phyloP scores from a whole-genome alignment of 768 basidiomycete genomes.

The Coprinopsis sp. region DNA sequence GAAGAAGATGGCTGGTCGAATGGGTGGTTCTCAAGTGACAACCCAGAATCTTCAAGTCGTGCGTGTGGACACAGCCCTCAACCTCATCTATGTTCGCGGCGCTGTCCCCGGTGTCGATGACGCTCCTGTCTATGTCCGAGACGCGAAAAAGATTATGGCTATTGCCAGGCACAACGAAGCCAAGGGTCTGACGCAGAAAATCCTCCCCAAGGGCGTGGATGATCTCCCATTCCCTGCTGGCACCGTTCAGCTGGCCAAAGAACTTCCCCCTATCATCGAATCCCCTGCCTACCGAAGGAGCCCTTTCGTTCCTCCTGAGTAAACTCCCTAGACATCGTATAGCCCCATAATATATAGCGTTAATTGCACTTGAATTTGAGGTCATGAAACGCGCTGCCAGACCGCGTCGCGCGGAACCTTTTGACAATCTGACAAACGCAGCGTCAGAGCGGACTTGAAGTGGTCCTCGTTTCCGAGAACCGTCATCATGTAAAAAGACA shows the following conservation, averaged over 20 bases:
- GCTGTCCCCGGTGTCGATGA: conserved; percentile 87
- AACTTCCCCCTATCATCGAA: conserved; percentile 59
- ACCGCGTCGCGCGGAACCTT: no score
- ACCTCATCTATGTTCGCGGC: conserved; percentile 91
- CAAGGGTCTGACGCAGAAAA: conserved; percentile 69
- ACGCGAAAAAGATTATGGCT: conserved; percentile 84
- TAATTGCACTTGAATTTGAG: conserved; percentile 3
- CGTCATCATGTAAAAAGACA: no score
- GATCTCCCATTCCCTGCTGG: conserved; percentile 92
- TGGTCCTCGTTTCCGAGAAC: no score
- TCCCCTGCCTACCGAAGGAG: conserved; percentile 69
- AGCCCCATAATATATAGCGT: conserved; percentile 11
- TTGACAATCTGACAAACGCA: no score
- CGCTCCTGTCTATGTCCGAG: conserved; percentile 77
- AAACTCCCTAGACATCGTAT: conserved; percentile 17
- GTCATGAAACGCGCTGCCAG: conserved; percentile 8
- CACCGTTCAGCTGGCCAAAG: conserved; percentile 67
- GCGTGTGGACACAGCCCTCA: conserved; percentile 79
- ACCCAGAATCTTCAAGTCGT: conserved; percentile 86
- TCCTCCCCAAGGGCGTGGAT: conserved; percentile 77
- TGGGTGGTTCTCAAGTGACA: conserved; percentile 81
- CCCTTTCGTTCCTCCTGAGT: conserved; percentile 76
- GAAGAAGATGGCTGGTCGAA: conserved; percentile 96
- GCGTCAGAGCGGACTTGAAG: no score
- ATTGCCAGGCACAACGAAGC: conserved; percentile 59